Evolutionary conservation across 768 basidiomycete species (phyloP).

Genomic region (Suillus lakei): DNA sequence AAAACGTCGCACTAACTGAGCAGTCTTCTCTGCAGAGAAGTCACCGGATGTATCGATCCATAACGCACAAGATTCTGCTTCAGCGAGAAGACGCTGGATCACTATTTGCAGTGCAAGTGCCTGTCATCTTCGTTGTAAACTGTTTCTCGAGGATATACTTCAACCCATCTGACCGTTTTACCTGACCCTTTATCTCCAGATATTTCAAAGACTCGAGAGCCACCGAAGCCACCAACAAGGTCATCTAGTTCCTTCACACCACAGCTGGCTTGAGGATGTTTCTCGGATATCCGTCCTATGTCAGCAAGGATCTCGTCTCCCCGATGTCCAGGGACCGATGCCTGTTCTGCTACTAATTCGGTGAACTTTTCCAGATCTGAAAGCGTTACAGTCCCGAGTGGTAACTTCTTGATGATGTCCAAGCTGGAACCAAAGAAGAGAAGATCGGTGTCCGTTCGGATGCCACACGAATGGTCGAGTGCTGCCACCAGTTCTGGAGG

Average conservation of each 20-base stretch:
- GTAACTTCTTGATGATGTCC: constrained; percentile 56
- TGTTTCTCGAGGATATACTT: not conserved
- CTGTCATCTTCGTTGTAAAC: constrained; percentile 41
- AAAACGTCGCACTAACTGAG: constrained; percentile 39
- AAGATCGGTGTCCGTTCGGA: constrained; percentile 62
- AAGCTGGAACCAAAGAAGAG: constrained; percentile 52
- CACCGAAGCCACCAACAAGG: constrained; percentile 55
- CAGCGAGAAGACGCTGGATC: constrained; percentile 52
- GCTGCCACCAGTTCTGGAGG: constrained; percentile 48
- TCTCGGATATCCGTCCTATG: constrained; percentile 21
- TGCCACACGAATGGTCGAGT: constrained; percentile 49
- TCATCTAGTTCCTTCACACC: constrained; percentile 57
- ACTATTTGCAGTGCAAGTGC: constrained; percentile 62
- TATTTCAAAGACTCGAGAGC: constrained; percentile 63
- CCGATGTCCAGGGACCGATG: constrained; percentile 47
- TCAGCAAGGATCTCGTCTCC: constrained; percentile 34
- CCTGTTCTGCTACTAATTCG: constrained; percentile 42
- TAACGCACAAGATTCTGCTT: constrained; percentile 44
- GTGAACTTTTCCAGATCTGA: constrained; percentile 51
- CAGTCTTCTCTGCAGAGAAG: constrained; percentile 58
- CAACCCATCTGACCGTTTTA: constrained; percentile 61
- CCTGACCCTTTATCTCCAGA: constrained; percentile 69
- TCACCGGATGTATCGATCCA: constrained; percentile 81
- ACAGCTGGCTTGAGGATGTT: constrained; percentile 24
- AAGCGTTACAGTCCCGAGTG: constrained; percentile 52